Evolutionary conservation across 495 filamentous ascomycete genomes (phyloP), one percentile per base, ranked within the genome.

Genomic region (Podospora pseudocomata): DNA sequence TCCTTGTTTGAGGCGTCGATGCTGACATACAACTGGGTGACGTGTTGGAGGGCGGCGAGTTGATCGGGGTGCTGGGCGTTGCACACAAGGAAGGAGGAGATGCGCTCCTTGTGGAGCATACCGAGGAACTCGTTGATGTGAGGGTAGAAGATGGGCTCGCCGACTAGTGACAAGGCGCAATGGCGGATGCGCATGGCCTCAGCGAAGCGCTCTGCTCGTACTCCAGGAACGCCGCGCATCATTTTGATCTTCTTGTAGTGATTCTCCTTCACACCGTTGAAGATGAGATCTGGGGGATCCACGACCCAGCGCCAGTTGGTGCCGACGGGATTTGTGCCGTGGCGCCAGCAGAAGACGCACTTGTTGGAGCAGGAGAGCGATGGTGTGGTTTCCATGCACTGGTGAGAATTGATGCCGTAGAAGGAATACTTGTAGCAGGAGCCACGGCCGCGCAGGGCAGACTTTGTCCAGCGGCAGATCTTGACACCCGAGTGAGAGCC

Each of bases 401-500:
- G 88, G 72, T 98, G 94, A 1, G 94, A 97, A 66, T 88, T 86
- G 75, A 98, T 98, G 68, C 94, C 94, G 78, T 98, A 98, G 81
- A 98, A 97, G 6, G 91, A 93, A 77, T 85, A 97, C 77, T 98
- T 98, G 85, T 98, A 98, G 83, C 94, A 98, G 23, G 92, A 96
- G 13, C 94, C 94, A 19, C 94, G 88, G 32, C 94, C 94, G 62
- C 94, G 92, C n/a, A 98, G 89, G 4, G 94, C 94, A 5, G 93
- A 97, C 80, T 98, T 98, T 11, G 94, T 98, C 94, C 94, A 98
- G 27, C 94, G 91, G 76, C 94, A 97, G 71, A 97, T 97, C 80
- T 98, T 98, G 66, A 98, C 94, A 27, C 94, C 94, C 9, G 92
- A 96, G 80, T 98, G 94, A 0, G 93, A 94, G 61, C 94, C 94